Evolutionary conservation across 2,329 filamentous ascomycete genomes (phyloP).

Genomic region (Paecilomyces niveus): DNA sequence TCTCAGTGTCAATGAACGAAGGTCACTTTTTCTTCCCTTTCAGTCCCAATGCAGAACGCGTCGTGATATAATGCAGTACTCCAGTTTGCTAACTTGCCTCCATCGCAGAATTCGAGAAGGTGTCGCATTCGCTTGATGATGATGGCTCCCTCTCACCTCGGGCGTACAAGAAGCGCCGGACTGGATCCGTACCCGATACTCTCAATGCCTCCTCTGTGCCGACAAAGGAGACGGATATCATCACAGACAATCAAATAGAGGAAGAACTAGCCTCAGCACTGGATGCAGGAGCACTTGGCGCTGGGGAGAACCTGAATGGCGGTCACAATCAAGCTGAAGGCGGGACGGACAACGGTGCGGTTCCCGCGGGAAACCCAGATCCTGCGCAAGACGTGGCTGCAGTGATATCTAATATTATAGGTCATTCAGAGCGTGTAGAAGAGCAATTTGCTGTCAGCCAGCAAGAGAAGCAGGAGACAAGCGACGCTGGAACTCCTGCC

Average conservation of each 20-base stretch:
- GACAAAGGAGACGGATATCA: slow-evolving; percentile 14
- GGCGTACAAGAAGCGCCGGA: slow-evolving; percentile 34
- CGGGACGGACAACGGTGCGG: slow-evolving; percentile 9
- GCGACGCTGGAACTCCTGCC: slow-evolving; percentile 19
- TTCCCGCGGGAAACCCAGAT: slow-evolving; percentile 17
- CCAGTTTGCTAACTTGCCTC: slow-evolving; percentile 3
- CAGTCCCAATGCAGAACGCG: neutral
- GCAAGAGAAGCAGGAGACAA: slow-evolving; percentile 19
- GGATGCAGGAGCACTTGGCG: slow-evolving; percentile 20
- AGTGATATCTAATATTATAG: slow-evolving; percentile 37
- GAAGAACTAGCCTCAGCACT: slow-evolving; percentile 30
- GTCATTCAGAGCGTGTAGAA: slow-evolving; percentile 36
- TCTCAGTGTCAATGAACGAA: neutral
- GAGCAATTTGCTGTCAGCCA: slow-evolving; percentile 30
- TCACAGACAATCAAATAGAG: slow-evolving; percentile 26
- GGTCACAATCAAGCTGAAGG: slow-evolving; percentile 15
- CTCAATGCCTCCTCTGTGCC: slow-evolving; percentile 12
- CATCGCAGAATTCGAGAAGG: slow-evolving; percentile 19
- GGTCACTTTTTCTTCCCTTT: neutral
- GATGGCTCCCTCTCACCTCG: slow-evolving; percentile 25
- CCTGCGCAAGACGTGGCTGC: slow-evolving; percentile 28
- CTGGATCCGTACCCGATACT: slow-evolving; percentile 21
- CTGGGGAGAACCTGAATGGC: slow-evolving; percentile 15
- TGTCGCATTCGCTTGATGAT: slow-evolving; percentile 22
- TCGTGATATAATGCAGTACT: neutral